A percentile compares a stretch with the other conserved stretches of the same genome.
phyloP scores from a whole-genome alignment of 768 basidiomycete genomes.

The Boletus rubroflammeus region DNA sequence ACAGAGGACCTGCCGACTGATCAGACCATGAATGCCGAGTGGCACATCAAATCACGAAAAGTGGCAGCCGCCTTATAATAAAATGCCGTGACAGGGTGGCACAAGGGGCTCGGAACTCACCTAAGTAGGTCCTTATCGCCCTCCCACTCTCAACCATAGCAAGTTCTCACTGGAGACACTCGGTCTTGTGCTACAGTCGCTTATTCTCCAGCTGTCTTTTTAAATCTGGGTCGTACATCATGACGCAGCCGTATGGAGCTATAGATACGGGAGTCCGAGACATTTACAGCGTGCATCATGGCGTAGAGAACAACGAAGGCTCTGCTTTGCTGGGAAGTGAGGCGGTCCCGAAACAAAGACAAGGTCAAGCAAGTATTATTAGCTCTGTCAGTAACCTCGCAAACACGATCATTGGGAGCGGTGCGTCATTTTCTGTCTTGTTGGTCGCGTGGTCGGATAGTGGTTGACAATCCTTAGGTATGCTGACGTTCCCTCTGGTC shows the following conservation, averaged over 20 bases:
- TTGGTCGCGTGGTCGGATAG: not conserved
- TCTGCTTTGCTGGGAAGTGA: slow-evolving; percentile 57
- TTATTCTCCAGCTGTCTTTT: not conserved
- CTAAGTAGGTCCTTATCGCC: not conserved
- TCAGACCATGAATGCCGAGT: too few species aligned
- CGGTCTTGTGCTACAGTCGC: not conserved
- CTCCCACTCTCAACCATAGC: not conserved
- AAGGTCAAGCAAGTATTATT: slow-evolving; percentile 66
- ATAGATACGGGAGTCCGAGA: slow-evolving; percentile 35
- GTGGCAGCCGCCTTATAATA: not conserved
- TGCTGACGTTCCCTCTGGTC: slow-evolving; percentile 86
- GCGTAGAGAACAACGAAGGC: slow-evolving; percentile 41
- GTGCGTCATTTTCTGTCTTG: slow-evolving; percentile 38
- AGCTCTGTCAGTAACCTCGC: slow-evolving; percentile 77
- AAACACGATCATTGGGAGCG: slow-evolving; percentile 92
- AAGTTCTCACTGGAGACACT: not conserved
- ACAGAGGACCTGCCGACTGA: too few species aligned
- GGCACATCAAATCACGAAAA: not conserved
- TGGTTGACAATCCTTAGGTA: slow-evolving; percentile 46
- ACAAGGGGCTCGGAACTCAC: not conserved
- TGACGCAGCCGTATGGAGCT: slow-evolving; percentile 70
- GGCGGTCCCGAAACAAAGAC: slow-evolving; percentile 29
- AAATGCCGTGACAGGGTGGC: not conserved
- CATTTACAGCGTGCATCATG: slow-evolving; percentile 3
- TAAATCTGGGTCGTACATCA: slow-evolving; percentile 43